These are phyloP conservation scores for Neocallimastix lanati DNA, from an alignment of 192 early-diverging fungal species.

Conservation along the genomic window DNA sequence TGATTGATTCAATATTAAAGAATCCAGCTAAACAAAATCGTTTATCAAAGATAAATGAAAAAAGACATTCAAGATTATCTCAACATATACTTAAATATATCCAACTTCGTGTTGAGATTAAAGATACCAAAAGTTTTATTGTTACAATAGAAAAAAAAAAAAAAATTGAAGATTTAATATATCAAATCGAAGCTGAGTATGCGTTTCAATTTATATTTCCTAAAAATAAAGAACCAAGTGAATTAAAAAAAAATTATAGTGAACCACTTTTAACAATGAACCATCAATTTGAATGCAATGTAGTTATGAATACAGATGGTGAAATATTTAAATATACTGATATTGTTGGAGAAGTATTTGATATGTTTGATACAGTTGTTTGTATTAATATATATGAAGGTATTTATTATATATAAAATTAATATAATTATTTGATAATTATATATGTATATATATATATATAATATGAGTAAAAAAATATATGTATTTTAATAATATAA, in stretches of 20 bases:
- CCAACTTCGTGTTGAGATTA: neutral
- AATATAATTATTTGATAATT: no score
- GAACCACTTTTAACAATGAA: conserved; percentile 9
- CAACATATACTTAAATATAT: neutral
- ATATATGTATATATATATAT: no score
- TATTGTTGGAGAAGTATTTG: conserved; percentile 26
- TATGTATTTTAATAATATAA: no score
- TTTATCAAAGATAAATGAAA: neutral
- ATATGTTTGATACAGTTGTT: conserved; percentile 24
- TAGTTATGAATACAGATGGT: conserved; percentile 17
- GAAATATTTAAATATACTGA: conserved; percentile 26
- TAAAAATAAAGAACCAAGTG: conserved; percentile 2
- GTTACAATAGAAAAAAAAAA: conserved; percentile 28
- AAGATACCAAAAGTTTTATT: conserved; percentile 6
- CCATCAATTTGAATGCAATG: conserved; percentile 7
- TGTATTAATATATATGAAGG: conserved; percentile 19
- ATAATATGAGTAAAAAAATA: no score
- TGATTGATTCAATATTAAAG: neutral
- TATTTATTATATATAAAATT: no score
- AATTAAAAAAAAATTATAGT: conserved; percentile 2
- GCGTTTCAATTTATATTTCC: conserved; percentile 18
- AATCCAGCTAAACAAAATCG: neutral
- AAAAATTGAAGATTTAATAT: conserved; percentile 42
- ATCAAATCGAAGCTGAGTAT: conserved; percentile 53
- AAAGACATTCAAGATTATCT: neutral